Evolutionary conservation across 495 filamentous ascomycete genomes (phyloP), one percentile per base, ranked within the genome.

Genomic region (Niebla homalea): DNA sequence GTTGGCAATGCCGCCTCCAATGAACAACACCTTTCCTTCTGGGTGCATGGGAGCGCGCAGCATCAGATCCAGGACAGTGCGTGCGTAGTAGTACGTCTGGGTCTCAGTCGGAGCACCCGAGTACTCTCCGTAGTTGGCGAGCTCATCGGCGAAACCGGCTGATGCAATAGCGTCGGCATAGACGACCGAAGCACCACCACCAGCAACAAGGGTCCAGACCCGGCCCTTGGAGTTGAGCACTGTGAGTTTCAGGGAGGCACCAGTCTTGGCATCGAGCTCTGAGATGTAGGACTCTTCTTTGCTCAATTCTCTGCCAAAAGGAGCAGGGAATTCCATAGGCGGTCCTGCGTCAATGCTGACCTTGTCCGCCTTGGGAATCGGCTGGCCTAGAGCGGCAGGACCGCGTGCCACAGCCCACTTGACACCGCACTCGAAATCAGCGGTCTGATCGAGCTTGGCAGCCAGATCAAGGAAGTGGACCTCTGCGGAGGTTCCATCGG

Each of bases 41-140:
- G 85, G 78, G 69, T 79, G 75, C 54, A 75, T 72, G 44, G 93
- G 90, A 35, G 89, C 83, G 56, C 93, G 86, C 49, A 99, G 84
- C 92, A 99, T 95, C 52, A 99, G 79, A 66, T 99, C 92, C 46
- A 99, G 74, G 54, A 99, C 87, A 29, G 92, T 99, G 55, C 84
- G 81, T 53, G 92, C 89, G 70, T 98, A 98, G 77, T 96, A 87
- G 78, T 83, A 97, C 49, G 92, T 97, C 71, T 99, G 92, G 16
- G 86, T 89, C 80, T 97, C 92, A 54, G 86, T 96, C 51, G 92
- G 92, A 38, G 92, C 92, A 70, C 92, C 92, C 48, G 89, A 96
- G 81, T 99, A 99, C 73, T 99, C 92, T 69, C 92, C 92, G 67
- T 99, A 99, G 80, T 99, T 99, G 67, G 93, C 93, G 23, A 99